Conservation (phyloP, 768 basidiomycete species). For the Tricholoma bakamatsutake region DNA sequence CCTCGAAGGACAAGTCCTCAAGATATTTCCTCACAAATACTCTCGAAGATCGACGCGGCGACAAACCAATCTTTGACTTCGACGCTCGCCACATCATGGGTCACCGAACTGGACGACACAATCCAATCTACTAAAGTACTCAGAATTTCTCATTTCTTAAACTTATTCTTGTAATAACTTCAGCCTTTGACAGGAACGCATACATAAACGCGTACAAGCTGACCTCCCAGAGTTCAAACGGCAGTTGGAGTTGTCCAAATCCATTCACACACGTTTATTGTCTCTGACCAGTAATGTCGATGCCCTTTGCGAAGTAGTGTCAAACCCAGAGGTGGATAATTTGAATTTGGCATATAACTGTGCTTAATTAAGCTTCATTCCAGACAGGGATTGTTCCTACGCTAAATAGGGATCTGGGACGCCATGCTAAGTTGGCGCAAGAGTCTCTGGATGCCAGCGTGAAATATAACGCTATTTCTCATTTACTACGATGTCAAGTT, state of each 20-base stretch:
- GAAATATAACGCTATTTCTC: conserved; percentile 43
- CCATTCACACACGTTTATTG: conserved; percentile 54
- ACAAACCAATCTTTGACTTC: conserved; percentile 54
- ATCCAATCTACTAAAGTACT: conserved; percentile 68
- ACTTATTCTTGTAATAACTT: background rate
- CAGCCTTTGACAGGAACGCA: conserved; percentile 42
- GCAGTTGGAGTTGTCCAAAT: conserved; percentile 57
- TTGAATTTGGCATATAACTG: background rate
- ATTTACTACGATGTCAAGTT: conserved; percentile 47
- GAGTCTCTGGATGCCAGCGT: conserved; percentile 51
- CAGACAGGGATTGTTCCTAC: conserved; percentile 68
- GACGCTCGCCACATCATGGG: conserved; percentile 60
- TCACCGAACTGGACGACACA: conserved; percentile 64
- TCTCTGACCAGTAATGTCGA: conserved; percentile 50
- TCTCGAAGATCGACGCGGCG: conserved; percentile 63
- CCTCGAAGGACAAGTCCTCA: conserved; percentile 55
- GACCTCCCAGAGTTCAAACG: conserved; percentile 59
- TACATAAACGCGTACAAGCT: conserved; percentile 67
- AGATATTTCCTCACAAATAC: conserved; percentile 67
- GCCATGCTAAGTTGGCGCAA: conserved; percentile 61
- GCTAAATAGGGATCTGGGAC: conserved; percentile 47
- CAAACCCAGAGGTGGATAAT: conserved; percentile 54
- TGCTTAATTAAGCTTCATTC: conserved; percentile 4
- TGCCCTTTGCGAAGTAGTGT: conserved; percentile 42
- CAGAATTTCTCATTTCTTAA: background rate